Evolutionary conservation across 2,329 filamentous ascomycete genomes (phyloP).

Genomic region (Apiospora saccharicola): DNA sequence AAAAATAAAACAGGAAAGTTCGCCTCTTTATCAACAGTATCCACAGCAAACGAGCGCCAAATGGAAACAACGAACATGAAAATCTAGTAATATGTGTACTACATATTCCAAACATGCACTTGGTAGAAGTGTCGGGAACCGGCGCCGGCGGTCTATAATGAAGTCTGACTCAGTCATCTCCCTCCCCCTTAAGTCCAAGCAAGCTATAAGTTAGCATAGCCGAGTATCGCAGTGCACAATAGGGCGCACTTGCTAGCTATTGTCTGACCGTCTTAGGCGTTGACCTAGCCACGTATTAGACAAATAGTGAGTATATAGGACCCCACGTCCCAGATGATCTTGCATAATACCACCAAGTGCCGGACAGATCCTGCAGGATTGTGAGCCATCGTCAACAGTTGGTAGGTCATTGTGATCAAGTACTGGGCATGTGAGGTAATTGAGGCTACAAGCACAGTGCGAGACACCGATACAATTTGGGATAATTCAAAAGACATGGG

Average conservation of each 20-base stretch:
- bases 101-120: too few species aligned
- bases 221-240: slow-evolving; percentile 2
- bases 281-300: not conserved
- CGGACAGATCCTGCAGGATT: not conserved
- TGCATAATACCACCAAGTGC: not conserved
- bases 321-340: not conserved
- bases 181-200: not conserved
- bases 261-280: not conserved
- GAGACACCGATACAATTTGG: not conserved
- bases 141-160: not conserved
- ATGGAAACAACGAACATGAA: not conserved
- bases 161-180: not conserved
- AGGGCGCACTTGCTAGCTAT: not conserved
- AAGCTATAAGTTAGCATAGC: not conserved
- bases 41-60: not conserved
- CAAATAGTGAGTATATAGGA: not conserved
- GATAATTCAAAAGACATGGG: not conserved
- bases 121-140: not conserved
- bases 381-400: too few species aligned
- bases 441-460: not conserved
- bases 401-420: not conserved
- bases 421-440: not conserved
- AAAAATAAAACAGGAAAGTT: not conserved
- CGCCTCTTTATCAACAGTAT: not conserved
- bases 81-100: not conserved